Percentiles rank a stretch among this genome's conserved stretches.
These are phyloP conservation scores for Nyssa sinensis DNA, from an alignment of 148 eudicot genomes.

Conservation along the genomic window DNA sequence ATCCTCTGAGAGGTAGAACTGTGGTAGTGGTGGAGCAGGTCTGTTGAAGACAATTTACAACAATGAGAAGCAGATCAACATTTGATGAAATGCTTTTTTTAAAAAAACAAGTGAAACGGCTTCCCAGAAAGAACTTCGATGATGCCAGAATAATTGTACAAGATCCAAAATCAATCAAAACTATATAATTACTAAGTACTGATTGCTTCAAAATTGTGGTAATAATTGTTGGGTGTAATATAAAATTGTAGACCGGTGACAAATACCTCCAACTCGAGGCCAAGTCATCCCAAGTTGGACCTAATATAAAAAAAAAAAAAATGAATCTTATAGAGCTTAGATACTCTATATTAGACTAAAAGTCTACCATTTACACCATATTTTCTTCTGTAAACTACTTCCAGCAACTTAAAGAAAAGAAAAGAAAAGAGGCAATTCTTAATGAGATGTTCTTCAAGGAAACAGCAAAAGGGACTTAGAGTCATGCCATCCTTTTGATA, in stretches of 20 bases:
- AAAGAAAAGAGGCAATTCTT: not conserved
- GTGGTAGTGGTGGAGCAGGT: conserved; percentile 88
- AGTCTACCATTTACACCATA: not conserved
- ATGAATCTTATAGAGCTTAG: not conserved
- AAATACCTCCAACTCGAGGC: not conserved
- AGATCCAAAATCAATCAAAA: conserved; percentile 1
- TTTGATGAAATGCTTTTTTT: not conserved
- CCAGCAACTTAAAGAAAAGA: not conserved
- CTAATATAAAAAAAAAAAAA: not conserved
- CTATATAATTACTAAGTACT: not conserved
- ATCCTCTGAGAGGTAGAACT: conserved; percentile 65
- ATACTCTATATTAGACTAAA: not conserved
- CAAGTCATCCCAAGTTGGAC: conserved; percentile 5
- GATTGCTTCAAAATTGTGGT: not conserved
- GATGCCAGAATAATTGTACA: not conserved
- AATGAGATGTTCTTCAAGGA: not conserved
- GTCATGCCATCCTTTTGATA: not conserved
- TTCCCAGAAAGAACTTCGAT: not conserved
- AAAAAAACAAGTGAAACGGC: not conserved
- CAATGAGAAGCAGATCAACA: conserved; percentile 6
- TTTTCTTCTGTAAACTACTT: not conserved
- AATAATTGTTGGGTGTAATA: not conserved
- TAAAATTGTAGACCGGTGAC: not conserved
- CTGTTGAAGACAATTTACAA: conserved; percentile 45
- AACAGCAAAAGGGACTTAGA: not conserved